A percentile compares a stretch with the other conserved stretches of the same genome.
phyloP scores from a whole-genome alignment of 1,284 basidiomycete species.

The Tilletia caries region DNA sequence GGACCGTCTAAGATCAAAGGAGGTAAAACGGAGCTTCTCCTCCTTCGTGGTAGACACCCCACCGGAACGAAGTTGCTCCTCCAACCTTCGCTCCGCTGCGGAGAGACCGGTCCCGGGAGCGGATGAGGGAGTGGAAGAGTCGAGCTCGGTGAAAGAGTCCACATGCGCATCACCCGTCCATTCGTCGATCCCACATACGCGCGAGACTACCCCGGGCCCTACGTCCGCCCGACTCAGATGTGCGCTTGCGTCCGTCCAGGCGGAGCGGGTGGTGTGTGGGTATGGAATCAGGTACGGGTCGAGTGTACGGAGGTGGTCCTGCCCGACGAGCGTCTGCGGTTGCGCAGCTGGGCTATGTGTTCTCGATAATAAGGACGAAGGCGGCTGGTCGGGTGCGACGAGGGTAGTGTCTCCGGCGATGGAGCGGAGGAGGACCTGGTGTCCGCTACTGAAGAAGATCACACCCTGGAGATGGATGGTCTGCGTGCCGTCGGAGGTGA shows the following conservation, averaged over 20 bases:
- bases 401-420: not conserved
- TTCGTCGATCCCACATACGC: not conserved
- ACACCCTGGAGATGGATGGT: not conserved
- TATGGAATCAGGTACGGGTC: not conserved
- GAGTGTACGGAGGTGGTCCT: not conserved
- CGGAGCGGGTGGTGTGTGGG: not conserved
- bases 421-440: not conserved
- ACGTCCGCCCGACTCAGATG: not conserved
- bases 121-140: not conserved
- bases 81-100: not conserved
- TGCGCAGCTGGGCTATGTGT: not conserved
- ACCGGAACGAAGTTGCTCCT: not conserved
- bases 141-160: not conserved
- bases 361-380: not conserved
- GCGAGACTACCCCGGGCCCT: not conserved
- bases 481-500: not conserved
- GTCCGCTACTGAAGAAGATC: not conserved
- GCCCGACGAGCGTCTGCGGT: not conserved
- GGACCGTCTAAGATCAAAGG: not conserved
- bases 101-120: not conserved
- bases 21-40: not conserved
- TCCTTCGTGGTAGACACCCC: not conserved
- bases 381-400: not conserved
- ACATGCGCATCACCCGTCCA: not conserved
- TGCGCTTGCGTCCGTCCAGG: not conserved